Evolutionary conservation across 345 rosid genomes (phyloP).

Genomic region (Eutrema japonicum): DNA sequence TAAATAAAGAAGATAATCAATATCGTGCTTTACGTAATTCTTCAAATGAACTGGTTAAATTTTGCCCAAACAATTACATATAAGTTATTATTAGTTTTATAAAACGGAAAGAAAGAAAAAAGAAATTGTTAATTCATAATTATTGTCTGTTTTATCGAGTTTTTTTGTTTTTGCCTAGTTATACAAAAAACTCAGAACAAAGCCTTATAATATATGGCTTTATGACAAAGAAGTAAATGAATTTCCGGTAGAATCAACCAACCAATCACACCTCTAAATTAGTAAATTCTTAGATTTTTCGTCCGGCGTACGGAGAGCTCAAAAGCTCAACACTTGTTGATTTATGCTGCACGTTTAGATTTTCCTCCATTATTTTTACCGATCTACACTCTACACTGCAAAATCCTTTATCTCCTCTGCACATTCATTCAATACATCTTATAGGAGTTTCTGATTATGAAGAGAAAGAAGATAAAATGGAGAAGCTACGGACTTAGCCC

Average conservation of each 20-base stretch:
- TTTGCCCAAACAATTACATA: too few relatives aligned
- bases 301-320: slow-evolving; percentile 47
- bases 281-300: slow-evolving; percentile 37
- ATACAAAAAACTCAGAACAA: not conserved
- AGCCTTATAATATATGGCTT: slow-evolving; percentile 25
- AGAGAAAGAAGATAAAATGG: slow-evolving; percentile 32
- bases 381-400: slow-evolving; percentile 82
- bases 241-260: slow-evolving; percentile 1
- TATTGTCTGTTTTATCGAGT: slow-evolving; percentile 5
- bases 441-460: slow-evolving; percentile 6
- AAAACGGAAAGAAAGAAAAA: too few relatives aligned
- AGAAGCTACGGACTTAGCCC: slow-evolving; percentile 25
- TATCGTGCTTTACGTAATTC: too few relatives aligned
- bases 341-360: slow-evolving; percentile 50
- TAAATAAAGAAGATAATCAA: too few relatives aligned
- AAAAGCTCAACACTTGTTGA: slow-evolving; percentile 47
- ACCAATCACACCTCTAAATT: not conserved
- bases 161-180: not conserved
- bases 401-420: slow-evolving; percentile 80
- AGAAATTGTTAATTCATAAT: too few relatives aligned
- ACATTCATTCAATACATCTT: not conserved
- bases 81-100: too few relatives aligned
- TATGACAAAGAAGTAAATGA: not conserved
- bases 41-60: too few relatives aligned
- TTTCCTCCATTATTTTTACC: slow-evolving; percentile 59